A percentile compares a stretch with the other conserved stretches of the same genome.
Evolutionary conservation across 495 filamentous ascomycete genomes (phyloP).

Genomic region (Xylaria curta): DNA sequence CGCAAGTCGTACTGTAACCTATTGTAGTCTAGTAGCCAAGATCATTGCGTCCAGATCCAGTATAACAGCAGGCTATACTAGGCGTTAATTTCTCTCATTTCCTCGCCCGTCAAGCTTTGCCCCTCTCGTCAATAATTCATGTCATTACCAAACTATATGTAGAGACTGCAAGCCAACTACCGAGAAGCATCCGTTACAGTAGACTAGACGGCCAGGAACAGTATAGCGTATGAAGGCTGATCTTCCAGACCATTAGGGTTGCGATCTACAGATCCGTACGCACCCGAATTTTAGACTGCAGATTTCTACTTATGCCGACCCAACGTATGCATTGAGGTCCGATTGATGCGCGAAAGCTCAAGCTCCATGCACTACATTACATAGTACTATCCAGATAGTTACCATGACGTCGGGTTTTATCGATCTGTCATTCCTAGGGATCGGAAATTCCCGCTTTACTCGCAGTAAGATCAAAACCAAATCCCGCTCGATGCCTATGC

Average conservation of each 20-base stretch:
- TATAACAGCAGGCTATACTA: neutral
- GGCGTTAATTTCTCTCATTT: neutral
- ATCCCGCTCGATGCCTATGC: neutral
- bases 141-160: neutral
- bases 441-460: neutral
- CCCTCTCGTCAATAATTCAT: neutral
- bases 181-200: neutral
- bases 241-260: neutral
- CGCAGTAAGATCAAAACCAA: neutral
- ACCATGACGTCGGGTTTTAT: neutral
- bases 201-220: neutral
- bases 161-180: conserved; percentile 13
- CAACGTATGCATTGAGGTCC: neutral
- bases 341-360: neutral
- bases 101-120: neutral
- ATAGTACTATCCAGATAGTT: neutral
- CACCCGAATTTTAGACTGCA: neutral
- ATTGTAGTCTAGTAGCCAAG: neutral
- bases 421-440: conserved; percentile 6
- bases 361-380: neutral
- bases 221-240: conserved; percentile 4
- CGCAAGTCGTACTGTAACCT: conserved; percentile 1
- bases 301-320: neutral
- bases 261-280: neutral
- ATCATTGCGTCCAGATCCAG: neutral